phyloP scores from a whole-genome alignment of 306 rosid species.

The Quercus alba region DNA sequence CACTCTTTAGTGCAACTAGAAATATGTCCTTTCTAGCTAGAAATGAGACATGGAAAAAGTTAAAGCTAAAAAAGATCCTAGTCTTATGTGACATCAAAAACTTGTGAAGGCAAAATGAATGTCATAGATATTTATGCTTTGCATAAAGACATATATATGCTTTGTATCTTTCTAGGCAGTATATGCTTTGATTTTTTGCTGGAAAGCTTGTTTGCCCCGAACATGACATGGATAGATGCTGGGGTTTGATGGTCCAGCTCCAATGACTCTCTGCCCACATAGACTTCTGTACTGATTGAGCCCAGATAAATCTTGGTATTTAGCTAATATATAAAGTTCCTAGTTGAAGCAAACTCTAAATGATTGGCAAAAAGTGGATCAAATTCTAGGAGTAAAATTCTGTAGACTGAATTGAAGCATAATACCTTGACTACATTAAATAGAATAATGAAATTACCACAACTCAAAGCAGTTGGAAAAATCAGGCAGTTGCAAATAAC shows the following conservation, averaged over 20 bases:
- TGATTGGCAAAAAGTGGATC: background rate
- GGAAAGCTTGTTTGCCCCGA: conserved; percentile 8
- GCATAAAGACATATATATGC: conserved; percentile 21
- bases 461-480: conserved; percentile 26
- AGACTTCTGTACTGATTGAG: background rate
- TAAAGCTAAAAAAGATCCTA: conserved; percentile 45
- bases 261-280: background rate
- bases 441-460: conserved; percentile 19
- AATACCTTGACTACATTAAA: conserved; percentile 8
- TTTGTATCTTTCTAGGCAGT: conserved; percentile 28
- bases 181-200: conserved; percentile 20
- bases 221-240: conserved; percentile 16
- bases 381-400: background rate
- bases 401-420: background rate
- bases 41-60: conserved; percentile 32
- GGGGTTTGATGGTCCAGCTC: background rate
- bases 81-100: conserved; percentile 26
- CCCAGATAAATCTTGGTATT: background rate
- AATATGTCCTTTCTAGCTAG: background rate
- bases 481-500: conserved; percentile 36
- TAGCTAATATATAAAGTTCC: background rate
- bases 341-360: background rate
- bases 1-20: background rate
- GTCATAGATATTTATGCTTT: conserved; percentile 41
- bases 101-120: conserved; percentile 25